Evolutionary conservation across 2,329 filamentous ascomycete species (phyloP).

Genomic region (Hypocrella siamensis): DNA sequence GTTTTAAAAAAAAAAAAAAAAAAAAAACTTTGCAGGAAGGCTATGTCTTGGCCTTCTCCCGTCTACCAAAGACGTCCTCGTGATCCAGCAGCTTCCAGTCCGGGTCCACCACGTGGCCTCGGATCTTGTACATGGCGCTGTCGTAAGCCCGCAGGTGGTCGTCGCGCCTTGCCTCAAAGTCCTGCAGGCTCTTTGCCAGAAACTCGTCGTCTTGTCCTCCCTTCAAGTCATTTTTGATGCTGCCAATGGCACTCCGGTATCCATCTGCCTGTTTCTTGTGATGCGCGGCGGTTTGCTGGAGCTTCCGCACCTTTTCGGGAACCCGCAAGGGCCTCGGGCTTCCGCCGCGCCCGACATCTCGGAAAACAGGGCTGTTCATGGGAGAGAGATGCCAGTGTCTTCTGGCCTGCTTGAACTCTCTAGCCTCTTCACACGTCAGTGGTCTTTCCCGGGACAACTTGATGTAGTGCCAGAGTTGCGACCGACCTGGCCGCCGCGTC

Average conservation of each 20-base stretch:
- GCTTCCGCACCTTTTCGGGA: constrained; percentile 8
- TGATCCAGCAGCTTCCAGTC: constrained; percentile 14
- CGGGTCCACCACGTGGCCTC: constrained; percentile 11
- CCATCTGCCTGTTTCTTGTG: constrained; percentile 15
- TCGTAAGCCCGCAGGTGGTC: constrained; percentile 12
- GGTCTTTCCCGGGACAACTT: constrained; percentile 13
- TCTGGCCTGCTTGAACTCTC: constrained; percentile 19
- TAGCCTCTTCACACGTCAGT: constrained; percentile 15
- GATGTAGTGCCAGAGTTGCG: constrained; percentile 17
- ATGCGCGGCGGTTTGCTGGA: constrained; percentile 13
- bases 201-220: neutral
- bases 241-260: constrained; percentile 10
- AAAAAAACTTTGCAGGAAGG: too few species aligned
- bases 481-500: constrained; percentile 15
- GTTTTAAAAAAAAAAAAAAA: too few species aligned
- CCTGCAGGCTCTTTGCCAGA: constrained; percentile 3
- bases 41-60: constrained; percentile 8
- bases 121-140: constrained; percentile 12
- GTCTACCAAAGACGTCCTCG: constrained; percentile 12
- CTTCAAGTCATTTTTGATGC: constrained; percentile 9
- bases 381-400: constrained; percentile 16
- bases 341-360: constrained; percentile 6
- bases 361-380: constrained; percentile 10
- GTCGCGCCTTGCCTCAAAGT: constrained; percentile 10
- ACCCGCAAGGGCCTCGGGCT: constrained; percentile 7